Conservation (phyloP, 805 yeast genomes). For the Metschnikowia proteae region DNA sequence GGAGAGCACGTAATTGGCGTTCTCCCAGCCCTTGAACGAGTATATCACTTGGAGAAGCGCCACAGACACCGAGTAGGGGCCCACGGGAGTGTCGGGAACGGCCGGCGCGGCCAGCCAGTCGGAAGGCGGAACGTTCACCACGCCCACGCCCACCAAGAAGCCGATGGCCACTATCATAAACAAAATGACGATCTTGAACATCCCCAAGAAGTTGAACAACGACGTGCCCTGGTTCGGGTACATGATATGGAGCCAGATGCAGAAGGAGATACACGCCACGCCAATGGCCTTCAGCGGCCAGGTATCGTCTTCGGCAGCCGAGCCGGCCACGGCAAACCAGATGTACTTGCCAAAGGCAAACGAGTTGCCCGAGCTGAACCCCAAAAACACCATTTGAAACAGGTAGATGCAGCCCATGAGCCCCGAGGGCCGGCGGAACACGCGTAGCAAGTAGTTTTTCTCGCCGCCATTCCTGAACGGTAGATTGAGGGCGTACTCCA, state of each 20-base stretch:
- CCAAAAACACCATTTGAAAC: slow-evolving; percentile 52
- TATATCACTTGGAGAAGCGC: slow-evolving; percentile 58
- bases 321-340: slow-evolving; percentile 33
- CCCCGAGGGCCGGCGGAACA: slow-evolving; percentile 31
- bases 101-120: neutral
- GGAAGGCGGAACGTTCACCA: slow-evolving; percentile 11
- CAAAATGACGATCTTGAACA: slow-evolving; percentile 50
- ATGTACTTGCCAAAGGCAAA: slow-evolving; percentile 63
- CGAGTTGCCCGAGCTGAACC: slow-evolving; percentile 60
- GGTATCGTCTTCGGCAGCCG: slow-evolving; percentile 22
- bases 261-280: slow-evolving; percentile 43
- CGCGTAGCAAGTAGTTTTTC: slow-evolving; percentile 36
- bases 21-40: slow-evolving; percentile 70
- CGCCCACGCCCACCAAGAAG: slow-evolving; percentile 33
- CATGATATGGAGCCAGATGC: slow-evolving; percentile 45
- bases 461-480: slow-evolving; percentile 44
- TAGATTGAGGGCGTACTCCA: slow-evolving; percentile 38
- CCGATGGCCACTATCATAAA: slow-evolving; percentile 50
- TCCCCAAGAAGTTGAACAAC: slow-evolving; percentile 52
- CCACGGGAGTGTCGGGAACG: slow-evolving; percentile 18
- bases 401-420: slow-evolving; percentile 41
- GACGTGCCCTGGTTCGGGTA: slow-evolving; percentile 49
- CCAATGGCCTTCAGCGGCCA: slow-evolving; percentile 47
- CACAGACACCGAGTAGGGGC: slow-evolving; percentile 48
- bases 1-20: slow-evolving; percentile 58